Conservation (phyloP, 2,329 filamentous ascomycete species). For the Chaetomium sp. region DNA sequence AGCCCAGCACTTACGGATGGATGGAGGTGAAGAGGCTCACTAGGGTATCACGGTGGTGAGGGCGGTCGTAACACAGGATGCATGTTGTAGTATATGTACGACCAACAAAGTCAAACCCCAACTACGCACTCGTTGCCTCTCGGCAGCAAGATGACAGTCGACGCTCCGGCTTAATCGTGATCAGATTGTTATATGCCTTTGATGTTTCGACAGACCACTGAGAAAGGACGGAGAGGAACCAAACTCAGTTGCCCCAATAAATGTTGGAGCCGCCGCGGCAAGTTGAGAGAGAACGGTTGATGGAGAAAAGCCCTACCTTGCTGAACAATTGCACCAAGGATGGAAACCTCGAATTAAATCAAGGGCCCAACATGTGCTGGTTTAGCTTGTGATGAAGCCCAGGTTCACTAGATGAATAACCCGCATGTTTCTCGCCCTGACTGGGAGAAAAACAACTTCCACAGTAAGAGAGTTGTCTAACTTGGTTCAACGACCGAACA, state of each 20-base stretch:
- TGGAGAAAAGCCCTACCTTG: conserved; percentile 14
- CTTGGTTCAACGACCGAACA: not conserved
- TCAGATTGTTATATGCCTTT: conserved; percentile 75
- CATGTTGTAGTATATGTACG: conserved; percentile 60
- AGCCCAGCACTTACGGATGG: not conserved
- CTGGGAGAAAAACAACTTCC: not conserved
- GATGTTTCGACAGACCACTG: conserved; percentile 69
- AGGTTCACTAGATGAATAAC: not conserved
- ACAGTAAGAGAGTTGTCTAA: not conserved
- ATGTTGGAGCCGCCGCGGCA: conserved; percentile 59
- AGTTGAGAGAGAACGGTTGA: conserved; percentile 12
- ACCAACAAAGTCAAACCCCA: conserved; percentile 94
- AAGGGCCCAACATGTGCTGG: not conserved
- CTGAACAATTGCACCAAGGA: not conserved
- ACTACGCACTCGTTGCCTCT: conserved; percentile 84
- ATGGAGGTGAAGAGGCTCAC: not conserved
- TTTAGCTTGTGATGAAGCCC: not conserved
- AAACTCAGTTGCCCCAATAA: conserved; percentile 64
- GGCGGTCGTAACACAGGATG: not conserved
- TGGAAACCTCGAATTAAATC: not conserved
- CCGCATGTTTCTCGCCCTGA: not conserved
- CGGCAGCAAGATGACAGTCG: conserved; percentile 77
- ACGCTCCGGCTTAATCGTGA: conserved; percentile 99
- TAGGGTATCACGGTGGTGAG: not conserved
- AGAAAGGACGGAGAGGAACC: conserved; percentile 66